A percentile compares a stretch with the other conserved stretches of the same genome.
Evolutionary conservation across 805 yeast species (phyloP).

Genomic region (Starmerella bombicola): DNA sequence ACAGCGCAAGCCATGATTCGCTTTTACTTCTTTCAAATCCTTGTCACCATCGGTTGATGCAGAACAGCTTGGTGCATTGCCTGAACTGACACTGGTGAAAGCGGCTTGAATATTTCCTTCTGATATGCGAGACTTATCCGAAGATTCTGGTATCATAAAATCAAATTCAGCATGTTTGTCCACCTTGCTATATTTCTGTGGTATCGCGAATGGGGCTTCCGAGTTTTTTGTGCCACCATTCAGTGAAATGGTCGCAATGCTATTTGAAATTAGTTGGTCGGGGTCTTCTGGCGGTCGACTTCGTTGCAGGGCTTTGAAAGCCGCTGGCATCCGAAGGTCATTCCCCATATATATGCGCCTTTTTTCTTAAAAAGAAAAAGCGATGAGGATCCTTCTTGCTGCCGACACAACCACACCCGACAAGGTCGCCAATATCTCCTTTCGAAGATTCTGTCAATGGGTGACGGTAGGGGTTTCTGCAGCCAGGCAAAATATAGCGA

Average conservation of each 20-base stretch:
- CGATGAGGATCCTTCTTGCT: too few species aligned
- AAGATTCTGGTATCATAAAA: neutral
- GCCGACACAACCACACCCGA: too few species aligned
- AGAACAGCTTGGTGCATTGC: neutral
- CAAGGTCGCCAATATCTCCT: too few species aligned
- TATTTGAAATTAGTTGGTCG: neutral
- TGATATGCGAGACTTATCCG: neutral
- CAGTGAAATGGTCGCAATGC: neutral
- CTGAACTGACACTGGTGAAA: too few species aligned
- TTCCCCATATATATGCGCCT: too few species aligned
- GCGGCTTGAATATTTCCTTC: too few species aligned
- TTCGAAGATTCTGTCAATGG: too few species aligned
- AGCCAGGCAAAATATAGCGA: too few species aligned
- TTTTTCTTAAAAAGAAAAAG: too few species aligned
- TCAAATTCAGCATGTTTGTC: neutral
- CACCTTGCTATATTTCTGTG: neutral
- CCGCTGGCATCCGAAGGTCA: slow-evolving; percentile 24
- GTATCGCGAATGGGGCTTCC: neutral
- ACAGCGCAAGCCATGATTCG: neutral
- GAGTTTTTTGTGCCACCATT: neutral
- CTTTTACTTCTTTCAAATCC: slow-evolving; percentile 3
- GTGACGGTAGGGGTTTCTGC: too few species aligned
- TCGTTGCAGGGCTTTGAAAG: slow-evolving; percentile 22
- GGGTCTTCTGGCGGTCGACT: slow-evolving; percentile 3
- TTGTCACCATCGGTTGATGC: slow-evolving; percentile 1